phyloP scores from a whole-genome alignment of 2,329 filamentous ascomycete genomes.

The Fusarium xyrophilum region DNA sequence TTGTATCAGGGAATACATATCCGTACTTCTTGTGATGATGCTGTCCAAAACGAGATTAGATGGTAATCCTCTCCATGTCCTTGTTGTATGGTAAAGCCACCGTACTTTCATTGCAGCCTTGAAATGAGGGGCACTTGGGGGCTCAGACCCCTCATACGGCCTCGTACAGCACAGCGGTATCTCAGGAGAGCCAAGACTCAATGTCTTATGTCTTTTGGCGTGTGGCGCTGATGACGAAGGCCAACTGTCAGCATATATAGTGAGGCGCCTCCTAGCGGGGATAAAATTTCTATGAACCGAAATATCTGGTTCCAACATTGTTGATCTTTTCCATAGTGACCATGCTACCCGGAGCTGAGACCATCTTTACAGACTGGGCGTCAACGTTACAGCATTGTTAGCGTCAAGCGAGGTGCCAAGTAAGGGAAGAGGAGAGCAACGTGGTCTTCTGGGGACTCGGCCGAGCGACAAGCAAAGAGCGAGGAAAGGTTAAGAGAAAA shows the following conservation, averaged over 20 bases:
- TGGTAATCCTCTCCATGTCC: neutral
- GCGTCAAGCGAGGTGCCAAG: slow-evolving; percentile 17
- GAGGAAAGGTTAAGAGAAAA: neutral
- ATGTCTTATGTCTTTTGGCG: slow-evolving; percentile 21
- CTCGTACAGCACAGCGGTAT: slow-evolving; percentile 23
- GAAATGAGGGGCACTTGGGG: slow-evolving; percentile 20
- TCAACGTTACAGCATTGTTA: slow-evolving; percentile 22
- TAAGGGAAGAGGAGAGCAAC: slow-evolving; percentile 4
- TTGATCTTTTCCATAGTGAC: slow-evolving; percentile 33
- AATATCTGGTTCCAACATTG: slow-evolving; percentile 20
- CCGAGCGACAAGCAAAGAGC: slow-evolving; percentile 33
- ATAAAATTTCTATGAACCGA: slow-evolving; percentile 27
- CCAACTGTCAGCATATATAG: slow-evolving; percentile 6
- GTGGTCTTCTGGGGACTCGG: slow-evolving; percentile 38
- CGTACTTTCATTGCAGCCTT: slow-evolving; percentile 6
- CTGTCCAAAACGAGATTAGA: neutral
- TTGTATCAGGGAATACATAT: neutral
- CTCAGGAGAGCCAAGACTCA: slow-evolving; percentile 28
- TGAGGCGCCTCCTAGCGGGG: slow-evolving; percentile 9
- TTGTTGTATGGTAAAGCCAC: neutral
- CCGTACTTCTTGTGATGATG: neutral
- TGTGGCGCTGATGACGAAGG: slow-evolving; percentile 16
- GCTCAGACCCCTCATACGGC: slow-evolving; percentile 27
- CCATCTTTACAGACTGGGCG: slow-evolving; percentile 22
- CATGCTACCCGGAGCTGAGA: slow-evolving; percentile 37